Evolutionary conservation across 495 filamentous ascomycete genomes (phyloP), one percentile per base, ranked within the genome.

Genomic region (Aspergillus nanangensis): DNA sequence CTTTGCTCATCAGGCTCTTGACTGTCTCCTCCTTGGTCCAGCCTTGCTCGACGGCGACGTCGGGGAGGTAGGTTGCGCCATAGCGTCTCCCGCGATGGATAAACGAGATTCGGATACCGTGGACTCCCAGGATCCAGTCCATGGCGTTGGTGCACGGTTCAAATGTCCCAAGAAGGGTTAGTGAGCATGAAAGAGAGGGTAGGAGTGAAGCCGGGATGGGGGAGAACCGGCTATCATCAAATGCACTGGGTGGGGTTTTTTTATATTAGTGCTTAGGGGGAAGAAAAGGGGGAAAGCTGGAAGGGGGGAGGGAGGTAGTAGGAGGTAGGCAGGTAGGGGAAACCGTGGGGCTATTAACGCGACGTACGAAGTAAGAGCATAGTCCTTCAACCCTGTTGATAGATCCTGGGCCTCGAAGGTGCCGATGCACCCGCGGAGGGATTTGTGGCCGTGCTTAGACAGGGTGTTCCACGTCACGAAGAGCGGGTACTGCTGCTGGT

Each of bases 391-490:
- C 2, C 90, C 93, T 3, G 75, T 56, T 18, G 79, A 72, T 8
- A 98, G 78, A 19, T 82, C 76, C 57, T 90, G 86, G 4, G 81
- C 61, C 47, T 93, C 90, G 59, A 97, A 97, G 0, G 93, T 98
- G 51, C 93, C 93, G 56, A 98, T 98, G 74, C 93, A 98, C 23
- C 93, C 93, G 37, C 93, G 86, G 13, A 98, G 76, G 25, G 76
- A 80, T 52, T 81, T 83, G 44, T 75, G 62, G 13, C 77, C 79
- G 46, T 76, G 75, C 19, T 72, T 71, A 3, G 78, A 80, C 21
- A 87, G 41, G 1, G 79, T 87, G 63, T 96, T 95, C 93, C 94
- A 98, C 0, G 93, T 97, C 11, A 98, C 87, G 62, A 98, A 98
- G 11, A 98, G 74, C 4, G 93, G 93, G 47, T 71, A 66, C 32